Conservation (phyloP, 805 yeast genomes). For the Lachancea cidri region DNA sequence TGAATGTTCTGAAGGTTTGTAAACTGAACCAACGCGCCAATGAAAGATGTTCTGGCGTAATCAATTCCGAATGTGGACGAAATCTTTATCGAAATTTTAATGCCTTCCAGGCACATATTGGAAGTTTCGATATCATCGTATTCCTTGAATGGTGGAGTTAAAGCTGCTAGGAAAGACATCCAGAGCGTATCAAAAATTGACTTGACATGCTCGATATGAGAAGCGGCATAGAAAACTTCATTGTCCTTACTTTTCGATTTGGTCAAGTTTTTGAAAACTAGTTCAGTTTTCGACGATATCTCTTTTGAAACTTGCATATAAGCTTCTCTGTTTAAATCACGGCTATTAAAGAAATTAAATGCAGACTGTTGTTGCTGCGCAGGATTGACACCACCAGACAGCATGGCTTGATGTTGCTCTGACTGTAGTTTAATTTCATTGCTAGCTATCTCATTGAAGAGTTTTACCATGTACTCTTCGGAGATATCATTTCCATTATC, state of each 20-base stretch:
- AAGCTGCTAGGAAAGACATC: slow-evolving; percentile 95
- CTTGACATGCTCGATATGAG: slow-evolving; percentile 83
- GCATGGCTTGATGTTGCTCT: slow-evolving; percentile 88
- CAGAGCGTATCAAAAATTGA: slow-evolving; percentile 92
- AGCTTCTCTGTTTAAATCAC: slow-evolving; percentile 73
- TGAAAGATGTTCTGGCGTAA: slow-evolving; percentile 81
- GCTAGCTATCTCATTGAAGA: slow-evolving; percentile 70
- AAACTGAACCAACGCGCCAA: slow-evolving; percentile 85
- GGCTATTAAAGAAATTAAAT: slow-evolving; percentile 59
- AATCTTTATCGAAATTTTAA: slow-evolving; percentile 74
- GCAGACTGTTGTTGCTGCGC: slow-evolving; percentile 37
- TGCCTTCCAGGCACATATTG: slow-evolving; percentile 73
- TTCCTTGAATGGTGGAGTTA: slow-evolving; percentile 90
- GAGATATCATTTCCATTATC: slow-evolving; percentile 88
- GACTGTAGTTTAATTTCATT: slow-evolving; percentile 89
- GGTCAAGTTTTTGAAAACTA: slow-evolving; percentile 64
- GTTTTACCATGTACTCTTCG: slow-evolving; percentile 57
- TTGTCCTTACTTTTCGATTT: slow-evolving; percentile 40
- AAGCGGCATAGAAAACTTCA: slow-evolving; percentile 67
- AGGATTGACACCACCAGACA: slow-evolving; percentile 53
- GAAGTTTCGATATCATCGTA: slow-evolving; percentile 71
- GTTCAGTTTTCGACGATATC: slow-evolving; percentile 84
- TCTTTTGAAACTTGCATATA: slow-evolving; percentile 90
- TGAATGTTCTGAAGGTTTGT: slow-evolving; percentile 73
- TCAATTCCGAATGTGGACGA: slow-evolving; percentile 79